These are phyloP conservation scores for Arthroderma sp. DNA, from an alignment of 2,329 filamentous ascomycete species.

Conservation along the genomic window DNA sequence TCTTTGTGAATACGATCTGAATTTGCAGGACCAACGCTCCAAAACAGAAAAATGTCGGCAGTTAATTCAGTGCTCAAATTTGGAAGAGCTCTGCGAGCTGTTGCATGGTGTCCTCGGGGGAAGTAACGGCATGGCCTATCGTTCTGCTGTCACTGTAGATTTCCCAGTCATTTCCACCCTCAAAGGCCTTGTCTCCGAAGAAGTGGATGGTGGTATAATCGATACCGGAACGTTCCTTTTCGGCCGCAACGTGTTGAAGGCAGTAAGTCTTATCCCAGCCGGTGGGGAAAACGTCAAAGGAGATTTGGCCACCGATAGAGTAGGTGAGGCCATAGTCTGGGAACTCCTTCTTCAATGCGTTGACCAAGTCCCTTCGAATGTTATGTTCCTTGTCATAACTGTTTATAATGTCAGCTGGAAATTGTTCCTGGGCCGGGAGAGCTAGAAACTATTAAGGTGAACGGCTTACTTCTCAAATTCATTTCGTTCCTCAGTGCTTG, in stretches of 20 bases:
- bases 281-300: conserved; percentile 90
- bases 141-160: conserved; percentile 75
- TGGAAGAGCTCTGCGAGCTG: conserved; percentile 68
- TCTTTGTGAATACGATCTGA: too few species aligned
- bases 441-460: not conserved
- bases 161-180: conserved; percentile 91
- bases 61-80: conserved; percentile 20
- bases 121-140: conserved; percentile 69
- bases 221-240: conserved; percentile 50
- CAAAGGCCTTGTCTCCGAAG: conserved; percentile 89
- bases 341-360: conserved; percentile 65
- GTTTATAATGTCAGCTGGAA: not conserved
- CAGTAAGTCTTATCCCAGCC: conserved; percentile 99
- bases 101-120: conserved; percentile 68
- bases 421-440: too few species aligned
- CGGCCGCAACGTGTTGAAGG: conserved; percentile 70
- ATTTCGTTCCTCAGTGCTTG: conserved; percentile 62
- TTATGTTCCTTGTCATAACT: conserved; percentile 64
- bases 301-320: conserved; percentile 94
- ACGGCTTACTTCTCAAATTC: conserved; percentile 53
- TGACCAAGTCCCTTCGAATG: conserved; percentile 64
- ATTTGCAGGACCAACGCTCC: not conserved
- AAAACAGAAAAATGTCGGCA: conserved; percentile 33
- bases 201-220: conserved; percentile 86
- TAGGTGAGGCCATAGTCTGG: conserved; percentile 73